Base-by-base conservation (phyloP, 495 filamentous ascomycete genomes). In the Xylaria telfairii region DNA sequence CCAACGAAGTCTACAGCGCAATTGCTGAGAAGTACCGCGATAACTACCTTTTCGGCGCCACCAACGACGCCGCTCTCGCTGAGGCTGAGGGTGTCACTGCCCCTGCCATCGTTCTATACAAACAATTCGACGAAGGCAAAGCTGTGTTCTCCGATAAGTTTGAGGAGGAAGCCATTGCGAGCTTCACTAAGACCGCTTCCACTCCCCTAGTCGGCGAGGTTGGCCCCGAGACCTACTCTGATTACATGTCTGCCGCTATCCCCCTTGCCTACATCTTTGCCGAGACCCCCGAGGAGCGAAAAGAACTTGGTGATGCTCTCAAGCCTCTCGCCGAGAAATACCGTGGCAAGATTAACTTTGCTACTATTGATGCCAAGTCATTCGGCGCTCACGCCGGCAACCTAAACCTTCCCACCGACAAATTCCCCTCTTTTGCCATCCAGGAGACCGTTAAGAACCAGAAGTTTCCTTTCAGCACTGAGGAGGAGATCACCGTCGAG, bases 241-340 rank as follows among this genome's bases (percentile, higher is more conserved):
- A 90, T 77, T 99, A 99, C 85, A 99, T 99, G 91, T 90, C 92
- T 62, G 91, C 96, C 73, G 95, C 93, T 72, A 88, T 98, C 73
- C 96, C 96, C 47, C 88, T 99, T 65, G 96, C 94, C 67, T 99
- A 98, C 82, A 97, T 99, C 83, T 99, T 99, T 83, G 92, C 95
- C 73, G 95, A 97, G 85, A 96, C 92, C 41, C 77, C 89, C 39
- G 96, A 98, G 82, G 93, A 97, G 84, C 94, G 96, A 71, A 89
- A 90, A 78, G 84, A 89, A 75, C 89, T 97, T 76, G 86, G 92
- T 72, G 87, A 90, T 26, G 75, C 77, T 41, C 81, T 90, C 70
- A 92, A 87, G 82, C 82, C 90, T 71, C 76, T 93, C 75, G 91
- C 91, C 62, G 83, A 89, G 80, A 86, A 90, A 80, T 88, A 90